A percentile compares a stretch with the other conserved stretches of the same genome.
These are phyloP conservation scores for Atkinsonella hypoxylon DNA, from an alignment of 2,329 filamentous ascomycete genomes.

Conservation along the genomic window DNA sequence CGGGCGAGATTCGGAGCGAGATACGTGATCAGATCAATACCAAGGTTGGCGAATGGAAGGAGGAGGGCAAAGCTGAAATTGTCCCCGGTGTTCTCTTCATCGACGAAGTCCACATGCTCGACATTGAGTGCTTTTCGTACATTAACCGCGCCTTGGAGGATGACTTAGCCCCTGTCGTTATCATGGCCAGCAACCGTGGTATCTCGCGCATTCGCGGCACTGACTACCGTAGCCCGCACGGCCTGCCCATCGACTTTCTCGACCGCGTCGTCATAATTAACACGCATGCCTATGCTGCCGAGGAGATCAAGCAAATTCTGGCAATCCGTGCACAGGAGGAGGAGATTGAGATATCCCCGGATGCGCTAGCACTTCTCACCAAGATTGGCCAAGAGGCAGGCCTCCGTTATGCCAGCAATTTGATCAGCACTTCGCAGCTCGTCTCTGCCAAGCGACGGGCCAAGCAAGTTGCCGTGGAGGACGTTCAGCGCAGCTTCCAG, in stretches of 20 bases:
- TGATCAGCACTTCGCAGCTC: conserved; percentile 89
- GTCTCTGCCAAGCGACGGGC: conserved; percentile 75
- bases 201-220: conserved; percentile 87
- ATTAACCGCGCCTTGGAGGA: conserved; percentile 95
- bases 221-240: conserved; percentile 85
- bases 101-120: conserved; percentile 98
- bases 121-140: conserved; percentile 98
- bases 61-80: conserved; percentile 97
- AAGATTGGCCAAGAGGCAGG: conserved; percentile 93
- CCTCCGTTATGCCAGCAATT: conserved; percentile 90
- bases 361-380: conserved; percentile 83
- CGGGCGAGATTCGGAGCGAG: conserved; percentile 93
- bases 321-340: conserved; percentile 90
- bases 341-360: conserved; percentile 81
- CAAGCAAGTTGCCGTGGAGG: conserved; percentile 71
- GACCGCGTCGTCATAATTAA: conserved; percentile 94
- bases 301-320: conserved; percentile 88
- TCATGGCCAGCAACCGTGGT: conserved; percentile 97
- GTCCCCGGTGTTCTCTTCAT: conserved; percentile 96
- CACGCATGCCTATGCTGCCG: conserved; percentile 69
- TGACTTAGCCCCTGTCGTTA: conserved; percentile 90
- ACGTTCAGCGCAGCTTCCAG: conserved; percentile 86
- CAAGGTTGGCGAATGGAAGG: conserved; percentile 97
- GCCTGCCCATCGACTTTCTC: conserved; percentile 87
- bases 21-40: conserved; percentile 98